These are phyloP conservation scores for Ogataea ganodermae DNA, from an alignment of 805 yeast genomes.

Conservation along the genomic window DNA sequence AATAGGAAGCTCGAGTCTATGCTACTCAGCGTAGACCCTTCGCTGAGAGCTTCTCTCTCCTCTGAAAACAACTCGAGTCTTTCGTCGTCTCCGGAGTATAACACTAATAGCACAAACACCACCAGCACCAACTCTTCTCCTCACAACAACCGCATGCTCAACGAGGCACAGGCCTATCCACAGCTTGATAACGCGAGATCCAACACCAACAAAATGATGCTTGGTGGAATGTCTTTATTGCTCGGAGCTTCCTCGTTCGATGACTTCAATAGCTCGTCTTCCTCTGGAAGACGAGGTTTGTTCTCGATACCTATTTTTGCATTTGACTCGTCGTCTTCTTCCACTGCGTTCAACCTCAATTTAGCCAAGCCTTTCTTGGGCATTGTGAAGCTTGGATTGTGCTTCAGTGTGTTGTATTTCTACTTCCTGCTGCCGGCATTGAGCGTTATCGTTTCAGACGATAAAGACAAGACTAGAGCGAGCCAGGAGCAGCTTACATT, in stretches of 20 bases:
- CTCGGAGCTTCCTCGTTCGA: conserved; percentile 62
- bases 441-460: conserved; percentile 6
- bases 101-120: conserved; percentile 13
- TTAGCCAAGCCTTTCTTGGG: conserved; percentile 32
- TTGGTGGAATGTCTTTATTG: conserved; percentile 67
- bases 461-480: conserved; percentile 7
- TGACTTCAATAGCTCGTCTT: conserved; percentile 40
- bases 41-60: conserved; percentile 16
- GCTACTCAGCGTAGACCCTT: conserved; percentile 18
- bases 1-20: conserved; percentile 42
- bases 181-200: conserved; percentile 22
- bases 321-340: conserved; percentile 23
- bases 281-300: conserved; percentile 28
- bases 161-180: conserved; percentile 16
- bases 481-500: conserved; percentile 5
- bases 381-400: conserved; percentile 27
- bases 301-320: conserved; percentile 35
- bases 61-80: conserved; percentile 25
- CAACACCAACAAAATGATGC: conserved; percentile 48
- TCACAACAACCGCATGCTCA: conserved; percentile 9
- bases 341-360: conserved; percentile 20
- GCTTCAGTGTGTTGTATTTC: conserved; percentile 23
- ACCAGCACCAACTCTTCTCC: conserved; percentile 18
- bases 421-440: conserved; percentile 24
- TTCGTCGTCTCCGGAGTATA: conserved; percentile 25